Evolutionary conservation across 2,329 filamentous ascomycete genomes (phyloP).

Genomic region (Pseudogymnoascus sp.): DNA sequence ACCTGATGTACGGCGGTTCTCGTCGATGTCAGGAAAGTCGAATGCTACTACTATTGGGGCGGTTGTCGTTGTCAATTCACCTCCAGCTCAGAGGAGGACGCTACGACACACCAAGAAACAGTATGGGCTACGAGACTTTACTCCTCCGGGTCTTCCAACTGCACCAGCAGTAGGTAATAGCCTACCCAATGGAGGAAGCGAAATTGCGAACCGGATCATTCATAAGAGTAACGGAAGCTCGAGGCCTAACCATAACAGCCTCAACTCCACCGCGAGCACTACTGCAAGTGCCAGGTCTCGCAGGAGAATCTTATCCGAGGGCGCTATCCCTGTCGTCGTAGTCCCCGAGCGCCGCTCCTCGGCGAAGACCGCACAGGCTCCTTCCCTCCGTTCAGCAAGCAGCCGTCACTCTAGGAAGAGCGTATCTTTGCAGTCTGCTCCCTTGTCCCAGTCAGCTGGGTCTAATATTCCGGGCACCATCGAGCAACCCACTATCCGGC

Average conservation of each 20-base stretch:
- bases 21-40: conserved; percentile 46
- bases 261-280: conserved; percentile 39
- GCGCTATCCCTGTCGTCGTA: conserved; percentile 54
- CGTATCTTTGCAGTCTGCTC: conserved; percentile 42
- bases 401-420: conserved; percentile 45
- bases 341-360: conserved; percentile 48
- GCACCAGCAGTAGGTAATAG: not conserved
- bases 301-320: conserved; percentile 50
- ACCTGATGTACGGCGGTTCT: conserved; percentile 39
- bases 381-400: conserved; percentile 52
- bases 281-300: conserved; percentile 44
- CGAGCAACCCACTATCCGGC: conserved; percentile 26
- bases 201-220: not conserved
- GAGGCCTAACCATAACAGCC: conserved; percentile 28
- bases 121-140: conserved; percentile 39
- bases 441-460: conserved; percentile 34
- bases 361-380: conserved; percentile 40
- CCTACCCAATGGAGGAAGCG: not conserved
- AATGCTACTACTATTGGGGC: conserved; percentile 49
- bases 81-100: conserved; percentile 42
- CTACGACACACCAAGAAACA: conserved; percentile 55
- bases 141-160: conserved; percentile 22
- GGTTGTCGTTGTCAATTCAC: conserved; percentile 46
- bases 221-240: not conserved
- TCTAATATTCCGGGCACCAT: conserved; percentile 37